Evolutionary conservation across 2,329 filamentous ascomycete genomes (phyloP).

Genomic region (Grosmannia penicillata): DNA sequence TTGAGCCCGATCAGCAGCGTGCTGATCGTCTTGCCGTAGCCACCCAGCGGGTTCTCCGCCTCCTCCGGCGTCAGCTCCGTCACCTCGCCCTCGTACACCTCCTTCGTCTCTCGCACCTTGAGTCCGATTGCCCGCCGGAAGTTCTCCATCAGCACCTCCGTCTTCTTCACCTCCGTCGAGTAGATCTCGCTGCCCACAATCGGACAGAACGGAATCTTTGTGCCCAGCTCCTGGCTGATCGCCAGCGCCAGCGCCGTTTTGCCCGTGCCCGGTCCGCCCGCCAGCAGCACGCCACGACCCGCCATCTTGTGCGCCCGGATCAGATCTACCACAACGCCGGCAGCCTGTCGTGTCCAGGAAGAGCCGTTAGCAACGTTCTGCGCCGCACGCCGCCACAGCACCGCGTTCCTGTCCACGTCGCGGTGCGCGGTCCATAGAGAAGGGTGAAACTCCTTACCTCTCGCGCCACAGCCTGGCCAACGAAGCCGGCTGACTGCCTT

Average conservation of each 20-base stretch:
- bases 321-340: slow-evolving; percentile 88
- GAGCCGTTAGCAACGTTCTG: too few relatives aligned
- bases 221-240: slow-evolving; percentile 91
- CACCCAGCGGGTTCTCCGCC: slow-evolving; percentile 90
- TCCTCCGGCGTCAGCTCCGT: slow-evolving; percentile 96
- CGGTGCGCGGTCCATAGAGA: too few relatives aligned
- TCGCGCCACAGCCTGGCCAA: slow-evolving; percentile 75
- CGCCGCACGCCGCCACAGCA: too few relatives aligned
- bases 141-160: slow-evolving; percentile 97
- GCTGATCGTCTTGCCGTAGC: slow-evolving; percentile 94
- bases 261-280: slow-evolving; percentile 88
- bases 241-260: slow-evolving; percentile 94
- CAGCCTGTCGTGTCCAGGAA: too few relatives aligned
- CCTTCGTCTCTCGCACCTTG: slow-evolving; percentile 95
- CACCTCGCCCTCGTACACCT: slow-evolving; percentile 98
- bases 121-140: slow-evolving; percentile 92
- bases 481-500: slow-evolving; percentile 65
- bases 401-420: too few relatives aligned
- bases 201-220: slow-evolving; percentile 95
- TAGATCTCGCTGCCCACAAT: slow-evolving; percentile 98
- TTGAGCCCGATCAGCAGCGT: slow-evolving; percentile 90
- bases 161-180: slow-evolving; percentile 98
- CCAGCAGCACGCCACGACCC: slow-evolving; percentile 80
- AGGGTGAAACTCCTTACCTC: too few relatives aligned
- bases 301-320: slow-evolving; percentile 97